A percentile compares a stretch with the other conserved stretches of the same genome.
phyloP scores from a whole-genome alignment of 192 early-diverging fungal genomes.

The Linnemannia elongata region DNA sequence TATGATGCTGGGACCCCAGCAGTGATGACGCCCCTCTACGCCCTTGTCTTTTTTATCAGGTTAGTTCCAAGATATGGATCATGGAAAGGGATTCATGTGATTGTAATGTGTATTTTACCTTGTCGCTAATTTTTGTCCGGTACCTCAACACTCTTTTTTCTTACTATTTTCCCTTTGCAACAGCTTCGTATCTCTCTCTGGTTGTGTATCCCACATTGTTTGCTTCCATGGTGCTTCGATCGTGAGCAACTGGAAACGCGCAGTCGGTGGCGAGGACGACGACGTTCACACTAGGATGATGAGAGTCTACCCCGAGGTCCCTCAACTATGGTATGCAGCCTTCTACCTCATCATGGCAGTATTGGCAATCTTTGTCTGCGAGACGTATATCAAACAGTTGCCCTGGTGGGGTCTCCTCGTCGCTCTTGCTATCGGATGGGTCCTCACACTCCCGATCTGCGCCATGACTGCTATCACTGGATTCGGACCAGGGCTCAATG shows the following conservation, averaged over 20 bases:
- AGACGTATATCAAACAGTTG: conserved; percentile 47
- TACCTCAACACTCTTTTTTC: neutral
- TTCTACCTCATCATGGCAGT: conserved; percentile 55
- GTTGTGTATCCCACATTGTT: conserved; percentile 66
- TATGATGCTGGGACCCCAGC: conserved; percentile 62
- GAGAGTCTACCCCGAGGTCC: conserved; percentile 60
- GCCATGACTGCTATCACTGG: conserved; percentile 67
- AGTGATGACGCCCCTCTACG: conserved; percentile 62
- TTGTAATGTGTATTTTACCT: neutral
- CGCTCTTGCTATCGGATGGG: conserved; percentile 46
- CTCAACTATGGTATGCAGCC: conserved; percentile 63
- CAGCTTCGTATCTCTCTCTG: conserved; percentile 65
- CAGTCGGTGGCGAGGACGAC: conserved; percentile 3
- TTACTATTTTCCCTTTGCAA: neutral
- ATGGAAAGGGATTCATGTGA: neutral
- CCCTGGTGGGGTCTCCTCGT: conserved; percentile 65
- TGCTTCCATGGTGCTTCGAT: conserved; percentile 76
- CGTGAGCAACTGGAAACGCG: conserved; percentile 29
- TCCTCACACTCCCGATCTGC: conserved; percentile 67
- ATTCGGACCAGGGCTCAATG: conserved; percentile 62
- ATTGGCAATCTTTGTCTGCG: conserved; percentile 46
- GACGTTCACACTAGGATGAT: conserved; percentile 59
- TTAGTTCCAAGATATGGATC: neutral
- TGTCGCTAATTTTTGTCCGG: neutral
- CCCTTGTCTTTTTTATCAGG: conserved; percentile 37